Evolutionary conservation across 257 asterid species (phyloP).

Genomic region (Eustoma russellianum): DNA sequence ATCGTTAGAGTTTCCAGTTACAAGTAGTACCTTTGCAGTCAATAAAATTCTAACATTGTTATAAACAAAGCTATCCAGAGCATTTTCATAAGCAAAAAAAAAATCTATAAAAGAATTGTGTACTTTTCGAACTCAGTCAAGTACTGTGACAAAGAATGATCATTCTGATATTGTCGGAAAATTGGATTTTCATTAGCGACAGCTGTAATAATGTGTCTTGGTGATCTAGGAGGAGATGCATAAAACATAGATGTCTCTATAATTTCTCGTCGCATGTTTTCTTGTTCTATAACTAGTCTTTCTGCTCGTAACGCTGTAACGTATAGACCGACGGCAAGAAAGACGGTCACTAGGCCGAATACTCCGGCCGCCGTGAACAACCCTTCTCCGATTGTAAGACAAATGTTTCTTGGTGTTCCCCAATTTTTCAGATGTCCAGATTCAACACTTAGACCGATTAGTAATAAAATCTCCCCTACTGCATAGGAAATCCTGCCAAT

Average conservation of each 20-base stretch:
- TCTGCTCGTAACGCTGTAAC: constrained; percentile 51
- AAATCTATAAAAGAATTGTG: constrained; percentile 27
- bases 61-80: too few relatives aligned
- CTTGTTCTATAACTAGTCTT: constrained; percentile 23
- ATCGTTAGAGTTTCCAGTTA: too few relatives aligned
- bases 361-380: constrained; percentile 80
- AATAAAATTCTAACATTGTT: too few relatives aligned
- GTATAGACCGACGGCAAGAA: constrained; percentile 62
- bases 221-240: constrained; percentile 65
- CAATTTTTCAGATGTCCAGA: constrained; percentile 81
- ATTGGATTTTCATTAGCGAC: constrained; percentile 37
- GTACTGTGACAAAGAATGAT: constrained; percentile 35
- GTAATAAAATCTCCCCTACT: constrained; percentile 64
- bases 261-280: constrained; percentile 28
- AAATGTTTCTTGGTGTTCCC: constrained; percentile 39
- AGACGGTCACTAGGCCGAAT: constrained; percentile 51
- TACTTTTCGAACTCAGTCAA: constrained; percentile 50
- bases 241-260: constrained; percentile 43
- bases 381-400: constrained; percentile 48
- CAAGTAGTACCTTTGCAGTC: too few relatives aligned
- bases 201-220: constrained; percentile 23
- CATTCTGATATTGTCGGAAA: constrained; percentile 24
- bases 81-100: too few relatives aligned
- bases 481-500: constrained; percentile 58
- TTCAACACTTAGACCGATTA: constrained; percentile 75